phyloP scores from a whole-genome alignment of 2,329 filamentous ascomycete species.

The Colletotrichum eleusines region DNA sequence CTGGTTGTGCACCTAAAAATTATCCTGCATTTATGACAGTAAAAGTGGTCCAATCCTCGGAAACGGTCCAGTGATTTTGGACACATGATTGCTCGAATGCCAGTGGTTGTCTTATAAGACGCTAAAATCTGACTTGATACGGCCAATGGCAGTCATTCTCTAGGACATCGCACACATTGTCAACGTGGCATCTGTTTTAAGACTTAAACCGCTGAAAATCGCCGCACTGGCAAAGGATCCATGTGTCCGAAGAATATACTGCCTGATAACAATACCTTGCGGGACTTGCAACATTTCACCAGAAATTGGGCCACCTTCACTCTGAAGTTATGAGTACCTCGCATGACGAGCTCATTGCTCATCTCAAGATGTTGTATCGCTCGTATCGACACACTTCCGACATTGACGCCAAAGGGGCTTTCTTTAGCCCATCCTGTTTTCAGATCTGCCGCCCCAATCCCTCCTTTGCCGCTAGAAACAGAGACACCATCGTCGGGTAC shows the following conservation, averaged over 20 bases:
- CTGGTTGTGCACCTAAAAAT: too few species aligned
- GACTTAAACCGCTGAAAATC: too few species aligned
- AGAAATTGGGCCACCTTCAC: background rate
- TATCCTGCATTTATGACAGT: too few species aligned
- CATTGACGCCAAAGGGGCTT: constrained; percentile 25
- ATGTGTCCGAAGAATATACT: background rate
- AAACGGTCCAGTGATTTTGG: too few species aligned
- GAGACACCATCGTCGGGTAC: constrained; percentile 45
- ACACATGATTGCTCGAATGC: too few species aligned
- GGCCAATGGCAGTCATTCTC: background rate
- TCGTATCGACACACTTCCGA: constrained; percentile 22
- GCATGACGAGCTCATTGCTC: background rate
- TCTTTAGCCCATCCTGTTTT: constrained; percentile 23
- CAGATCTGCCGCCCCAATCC: constrained; percentile 46
- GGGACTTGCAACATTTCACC: too few species aligned
- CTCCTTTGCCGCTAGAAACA: constrained; percentile 43
- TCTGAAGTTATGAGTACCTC: background rate
- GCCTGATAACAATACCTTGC: background rate
- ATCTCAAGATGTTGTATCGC: constrained; percentile 15
- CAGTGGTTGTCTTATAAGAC: too few species aligned
- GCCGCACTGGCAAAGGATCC: accelerated
- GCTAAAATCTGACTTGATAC: too few species aligned
- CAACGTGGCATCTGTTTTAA: too few species aligned
- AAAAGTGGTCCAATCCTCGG: too few species aligned
- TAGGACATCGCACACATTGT: background rate